Percentiles rank a stretch among this genome's conserved stretches.
These are phyloP conservation scores for Tuber microsphaerosporum DNA, from an alignment of 495 filamentous ascomycete species.

Conservation along the genomic window DNA sequence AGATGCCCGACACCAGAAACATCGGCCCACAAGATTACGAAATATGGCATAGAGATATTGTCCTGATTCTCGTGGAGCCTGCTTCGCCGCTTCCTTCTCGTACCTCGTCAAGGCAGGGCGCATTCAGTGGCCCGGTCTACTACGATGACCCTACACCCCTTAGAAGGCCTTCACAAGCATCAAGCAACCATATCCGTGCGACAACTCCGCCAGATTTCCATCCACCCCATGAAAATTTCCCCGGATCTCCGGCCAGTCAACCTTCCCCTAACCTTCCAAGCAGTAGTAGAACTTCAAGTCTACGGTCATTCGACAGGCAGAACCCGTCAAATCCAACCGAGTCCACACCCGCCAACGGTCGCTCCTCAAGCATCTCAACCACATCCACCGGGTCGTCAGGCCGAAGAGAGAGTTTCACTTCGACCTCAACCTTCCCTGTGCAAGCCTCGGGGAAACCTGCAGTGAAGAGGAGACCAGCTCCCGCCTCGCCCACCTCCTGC, in stretches of 20 bases:
- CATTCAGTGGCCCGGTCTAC: not conserved
- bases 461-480: conserved; percentile 9
- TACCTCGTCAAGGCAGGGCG: conserved; percentile 1
- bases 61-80: conserved; percentile 17
- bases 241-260: not conserved
- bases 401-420: conserved; percentile 11
- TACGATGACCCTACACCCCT: not conserved
- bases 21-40: conserved; percentile 8
- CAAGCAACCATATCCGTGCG: not conserved
- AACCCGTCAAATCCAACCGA: not conserved
- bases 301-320: not conserved
- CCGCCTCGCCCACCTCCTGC: conserved; percentile 1
- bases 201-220: not conserved
- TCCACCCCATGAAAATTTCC: not conserved
- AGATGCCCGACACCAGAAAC: conserved; percentile 20
- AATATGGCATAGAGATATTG: conserved; percentile 25
- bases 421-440: not conserved
- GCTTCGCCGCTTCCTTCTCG: conserved; percentile 7
- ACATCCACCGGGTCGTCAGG: conserved; percentile 15
- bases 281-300: not conserved
- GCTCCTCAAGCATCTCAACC: conserved; percentile 14
- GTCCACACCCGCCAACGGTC: not conserved
- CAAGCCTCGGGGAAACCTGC: not conserved
- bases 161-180: not conserved
- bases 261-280: not conserved